Evolutionary conservation across 1,284 basidiomycete species (phyloP).

Genomic region (Singerocomus rubriflavus): DNA sequence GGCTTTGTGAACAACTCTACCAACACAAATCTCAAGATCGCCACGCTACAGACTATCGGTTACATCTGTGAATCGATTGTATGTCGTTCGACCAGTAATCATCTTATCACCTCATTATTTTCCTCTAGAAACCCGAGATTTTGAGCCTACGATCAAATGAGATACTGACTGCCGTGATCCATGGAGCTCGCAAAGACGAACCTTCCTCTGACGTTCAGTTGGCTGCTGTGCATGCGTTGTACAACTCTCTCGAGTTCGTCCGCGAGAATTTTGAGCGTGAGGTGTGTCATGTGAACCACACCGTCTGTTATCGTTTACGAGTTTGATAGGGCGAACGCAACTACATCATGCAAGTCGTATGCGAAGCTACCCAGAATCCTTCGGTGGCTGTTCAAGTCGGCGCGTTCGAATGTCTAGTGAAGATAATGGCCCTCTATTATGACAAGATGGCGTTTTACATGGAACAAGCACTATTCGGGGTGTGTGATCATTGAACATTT

Average conservation of each 20-base stretch:
- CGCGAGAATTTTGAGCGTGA: conserved; percentile 97
- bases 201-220: conserved; percentile 90
- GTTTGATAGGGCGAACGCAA: conserved; percentile 86
- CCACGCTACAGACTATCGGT: conserved; percentile 93
- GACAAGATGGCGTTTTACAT: conserved; percentile 99
- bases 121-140: conserved; percentile 81
- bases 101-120: conserved; percentile 14
- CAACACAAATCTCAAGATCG: conserved; percentile 80
- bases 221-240: conserved; percentile 92
- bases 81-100: conserved; percentile 37
- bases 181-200: conserved; percentile 97
- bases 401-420: conserved; percentile 93
- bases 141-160: conserved; percentile 91
- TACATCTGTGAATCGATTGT: conserved; percentile 97
- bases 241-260: conserved; percentile 97
- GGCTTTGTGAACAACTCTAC: conserved; percentile 80
- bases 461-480: conserved; percentile 98
- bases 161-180: conserved; percentile 97
- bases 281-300: conserved; percentile 43
- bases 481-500: conserved; percentile 41
- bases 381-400: conserved; percentile 83
- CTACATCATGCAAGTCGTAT: conserved; percentile 99
- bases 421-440: conserved; percentile 98
- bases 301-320: conserved; percentile 6
- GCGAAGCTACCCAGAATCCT: conserved; percentile 92